phyloP scores from a whole-genome alignment of 345 rosid species.

The Clarkia xantiana region DNA sequence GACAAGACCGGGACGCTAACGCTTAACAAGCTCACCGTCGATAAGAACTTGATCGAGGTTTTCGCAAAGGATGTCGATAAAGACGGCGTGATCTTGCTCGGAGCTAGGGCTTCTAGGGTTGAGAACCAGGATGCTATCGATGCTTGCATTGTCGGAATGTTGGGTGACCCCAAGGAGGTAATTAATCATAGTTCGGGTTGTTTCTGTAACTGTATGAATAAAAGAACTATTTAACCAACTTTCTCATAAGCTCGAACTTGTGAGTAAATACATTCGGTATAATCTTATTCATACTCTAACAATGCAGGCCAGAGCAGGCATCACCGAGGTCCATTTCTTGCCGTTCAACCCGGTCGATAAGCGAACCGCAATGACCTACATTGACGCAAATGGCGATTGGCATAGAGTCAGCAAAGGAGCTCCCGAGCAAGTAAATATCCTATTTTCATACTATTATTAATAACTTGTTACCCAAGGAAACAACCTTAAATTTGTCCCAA shows the following conservation, averaged over 20 bases:
- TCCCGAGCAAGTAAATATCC: constrained; percentile 52
- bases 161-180: constrained; percentile 46
- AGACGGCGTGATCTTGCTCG: constrained; percentile 40
- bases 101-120: constrained; percentile 73
- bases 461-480: not conserved
- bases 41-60: constrained; percentile 56
- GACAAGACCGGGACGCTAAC: constrained; percentile 89
- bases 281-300: not conserved
- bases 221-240: too few relatives aligned
- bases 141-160: constrained; percentile 50
- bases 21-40: constrained; percentile 79
- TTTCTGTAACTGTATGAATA: too few relatives aligned
- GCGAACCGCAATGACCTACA: constrained; percentile 76
- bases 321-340: constrained; percentile 62
- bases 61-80: constrained; percentile 50
- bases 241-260: not conserved
- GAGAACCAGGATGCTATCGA: constrained; percentile 78
- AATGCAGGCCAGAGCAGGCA: constrained; percentile 73
- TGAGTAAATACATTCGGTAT: not conserved
- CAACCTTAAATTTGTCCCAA: not conserved
- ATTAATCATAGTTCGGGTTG: too few relatives aligned
- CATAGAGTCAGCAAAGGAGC: constrained; percentile 78
- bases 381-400: constrained; percentile 52
- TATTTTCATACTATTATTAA: not conserved
- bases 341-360: constrained; percentile 84